These are phyloP conservation scores for Ophiostoma fasciatum DNA, from an alignment of 2,329 filamentous ascomycete genomes.

Conservation along the genomic window DNA sequence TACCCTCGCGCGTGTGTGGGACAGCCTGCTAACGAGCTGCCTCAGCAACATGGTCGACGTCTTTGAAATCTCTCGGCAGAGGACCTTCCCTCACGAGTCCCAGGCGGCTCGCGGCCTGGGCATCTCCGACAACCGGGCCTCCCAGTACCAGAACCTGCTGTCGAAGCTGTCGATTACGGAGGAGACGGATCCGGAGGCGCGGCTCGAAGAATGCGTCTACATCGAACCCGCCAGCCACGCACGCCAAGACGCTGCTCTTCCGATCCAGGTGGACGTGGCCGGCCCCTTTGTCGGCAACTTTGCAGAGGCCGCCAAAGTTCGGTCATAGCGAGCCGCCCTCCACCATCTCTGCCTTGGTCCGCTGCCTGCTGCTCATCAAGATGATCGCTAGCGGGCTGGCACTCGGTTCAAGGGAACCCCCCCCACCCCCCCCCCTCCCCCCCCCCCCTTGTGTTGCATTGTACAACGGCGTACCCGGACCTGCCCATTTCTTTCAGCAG, in stretches of 20 bases:
- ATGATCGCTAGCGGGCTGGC: too few species aligned
- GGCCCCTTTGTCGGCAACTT: slow-evolving; percentile 44
- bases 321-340: slow-evolving; percentile 21
- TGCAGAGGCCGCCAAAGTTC: slow-evolving; percentile 41
- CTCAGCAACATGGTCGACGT: slow-evolving; percentile 52
- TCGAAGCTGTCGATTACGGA: slow-evolving; percentile 39
- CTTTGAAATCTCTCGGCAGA: slow-evolving; percentile 52
- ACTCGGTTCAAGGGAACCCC: too few species aligned
- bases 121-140: slow-evolving; percentile 39
- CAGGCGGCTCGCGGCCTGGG: slow-evolving; percentile 31
- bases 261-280: slow-evolving; percentile 23
- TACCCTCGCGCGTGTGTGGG: too few species aligned
- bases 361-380: too few species aligned
- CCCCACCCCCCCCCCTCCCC: too few species aligned
- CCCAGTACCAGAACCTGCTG: slow-evolving; percentile 46
- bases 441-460: too few species aligned
- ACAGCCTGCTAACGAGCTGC: neutral
- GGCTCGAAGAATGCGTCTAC: slow-evolving; percentile 26
- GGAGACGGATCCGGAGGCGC: slow-evolving; percentile 26
- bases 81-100: too few species aligned
- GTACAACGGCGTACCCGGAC: too few species aligned
- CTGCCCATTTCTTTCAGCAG: too few species aligned
- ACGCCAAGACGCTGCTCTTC: slow-evolving; percentile 23
- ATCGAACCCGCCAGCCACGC: slow-evolving; percentile 8
- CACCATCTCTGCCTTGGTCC: too few species aligned